Percentiles rank a stretch among this genome's conserved stretches.
phyloP scores from a whole-genome alignment of 768 basidiomycete genomes.

The Lactifluus echinatus region DNA sequence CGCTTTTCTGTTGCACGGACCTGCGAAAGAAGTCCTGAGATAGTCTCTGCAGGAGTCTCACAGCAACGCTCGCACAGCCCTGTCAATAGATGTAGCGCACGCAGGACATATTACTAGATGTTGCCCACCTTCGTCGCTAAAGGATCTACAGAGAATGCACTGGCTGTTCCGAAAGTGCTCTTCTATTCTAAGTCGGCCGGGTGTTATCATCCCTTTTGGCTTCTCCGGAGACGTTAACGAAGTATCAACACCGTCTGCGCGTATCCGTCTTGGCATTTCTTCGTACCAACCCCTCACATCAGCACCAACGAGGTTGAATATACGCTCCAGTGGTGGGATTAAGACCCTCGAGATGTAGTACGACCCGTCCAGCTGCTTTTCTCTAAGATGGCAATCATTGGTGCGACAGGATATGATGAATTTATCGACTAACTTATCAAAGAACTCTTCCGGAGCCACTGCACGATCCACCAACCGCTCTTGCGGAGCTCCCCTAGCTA shows the following conservation, averaged over 20 bases:
- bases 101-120: background rate
- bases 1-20: constrained; percentile 28
- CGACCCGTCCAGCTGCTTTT: constrained; percentile 67
- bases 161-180: constrained; percentile 64
- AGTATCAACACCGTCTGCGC: constrained; percentile 32
- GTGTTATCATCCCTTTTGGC: constrained; percentile 24
- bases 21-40: constrained; percentile 29
- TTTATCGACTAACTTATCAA: constrained; percentile 42
- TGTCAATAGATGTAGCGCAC: constrained; percentile 22
- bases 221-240: constrained; percentile 31
- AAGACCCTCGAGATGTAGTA: constrained; percentile 87
- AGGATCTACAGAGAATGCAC: constrained; percentile 60
- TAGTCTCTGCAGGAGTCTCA: constrained; percentile 27
- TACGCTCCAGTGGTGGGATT: constrained; percentile 82
- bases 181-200: constrained; percentile 49
- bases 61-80: constrained; percentile 28
- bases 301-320: constrained; percentile 87
- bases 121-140: constrained; percentile 43
- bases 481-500: constrained; percentile 55
- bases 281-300: constrained; percentile 83
- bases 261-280: constrained; percentile 66
- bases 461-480: constrained; percentile 68
- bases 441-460: constrained; percentile 59
- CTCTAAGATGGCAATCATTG: constrained; percentile 30
- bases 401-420: background rate